Evolutionary conservation across 1,284 basidiomycete species (phyloP).

Genomic region (Gymnopus androsaceus): DNA sequence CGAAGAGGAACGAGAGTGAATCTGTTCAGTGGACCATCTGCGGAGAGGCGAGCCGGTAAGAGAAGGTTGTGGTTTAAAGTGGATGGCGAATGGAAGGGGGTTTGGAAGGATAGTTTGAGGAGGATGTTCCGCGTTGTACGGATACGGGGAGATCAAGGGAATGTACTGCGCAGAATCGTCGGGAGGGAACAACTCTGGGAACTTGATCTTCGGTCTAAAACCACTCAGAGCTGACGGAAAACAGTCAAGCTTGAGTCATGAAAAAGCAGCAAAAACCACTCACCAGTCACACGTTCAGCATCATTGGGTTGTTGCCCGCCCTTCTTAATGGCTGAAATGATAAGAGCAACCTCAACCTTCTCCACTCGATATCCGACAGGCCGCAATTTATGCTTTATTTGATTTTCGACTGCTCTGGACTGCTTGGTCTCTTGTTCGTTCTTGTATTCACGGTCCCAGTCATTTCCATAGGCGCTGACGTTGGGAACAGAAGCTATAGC

Average conservation of each 20-base stretch:
- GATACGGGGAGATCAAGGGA: slow-evolving; percentile 29
- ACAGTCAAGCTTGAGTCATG: background rate
- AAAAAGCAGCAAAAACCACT: slow-evolving; percentile 2
- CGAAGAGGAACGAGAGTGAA: background rate
- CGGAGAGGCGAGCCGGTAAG: slow-evolving; percentile 33
- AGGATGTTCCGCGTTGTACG: slow-evolving; percentile 9
- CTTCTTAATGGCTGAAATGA: background rate
- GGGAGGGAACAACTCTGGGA: background rate
- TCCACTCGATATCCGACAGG: slow-evolving; percentile 16
- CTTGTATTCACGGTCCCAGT: slow-evolving; percentile 16
- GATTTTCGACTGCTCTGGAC: background rate
- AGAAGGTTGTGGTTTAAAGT: slow-evolving; percentile 37
- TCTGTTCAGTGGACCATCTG: background rate
- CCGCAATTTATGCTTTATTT: slow-evolving; percentile 3
- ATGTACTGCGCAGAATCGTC: slow-evolving; percentile 25
- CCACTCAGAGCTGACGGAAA: background rate
- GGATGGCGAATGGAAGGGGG: slow-evolving; percentile 37
- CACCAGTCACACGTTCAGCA: slow-evolving; percentile 1
- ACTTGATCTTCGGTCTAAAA: slow-evolving; percentile 2
- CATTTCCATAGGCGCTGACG: slow-evolving; percentile 1
- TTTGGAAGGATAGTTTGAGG: slow-evolving; percentile 35
- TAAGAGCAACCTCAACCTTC: slow-evolving; percentile 3
- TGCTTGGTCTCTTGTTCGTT: background rate
- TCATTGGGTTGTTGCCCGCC: slow-evolving; percentile 6
- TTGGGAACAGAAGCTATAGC: slow-evolving; percentile 17